A percentile compares a stretch with the other conserved stretches of the same genome.
Conservation (phyloP, 371 early-diverging fungal genomes). For the Fennellomyces sp. region DNA sequence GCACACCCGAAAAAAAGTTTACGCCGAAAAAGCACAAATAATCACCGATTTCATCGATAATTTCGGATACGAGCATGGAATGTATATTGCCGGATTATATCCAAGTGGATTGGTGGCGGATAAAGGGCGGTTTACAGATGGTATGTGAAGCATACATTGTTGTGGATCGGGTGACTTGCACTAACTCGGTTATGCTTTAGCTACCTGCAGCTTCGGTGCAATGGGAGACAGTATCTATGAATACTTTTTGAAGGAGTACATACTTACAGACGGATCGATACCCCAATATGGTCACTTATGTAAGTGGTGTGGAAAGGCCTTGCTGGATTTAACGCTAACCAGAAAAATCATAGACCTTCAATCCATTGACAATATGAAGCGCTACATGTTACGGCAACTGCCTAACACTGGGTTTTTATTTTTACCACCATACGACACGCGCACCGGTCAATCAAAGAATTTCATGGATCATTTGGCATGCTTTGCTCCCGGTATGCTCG, state of each 20-base stretch:
- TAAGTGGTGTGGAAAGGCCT: conserved; percentile 49
- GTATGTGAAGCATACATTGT: conserved; percentile 17
- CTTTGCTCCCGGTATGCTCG: conserved; percentile 79
- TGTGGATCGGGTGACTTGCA: too few relatives aligned
- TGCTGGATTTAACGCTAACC: not conserved
- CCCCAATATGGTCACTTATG: conserved; percentile 56
- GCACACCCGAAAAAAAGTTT: conserved; percentile 68
- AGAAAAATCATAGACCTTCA: conserved; percentile 35
- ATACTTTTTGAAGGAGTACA: conserved; percentile 77
- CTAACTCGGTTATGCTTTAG: conserved; percentile 15
- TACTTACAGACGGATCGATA: conserved; percentile 54
- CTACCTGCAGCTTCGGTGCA: conserved; percentile 44
- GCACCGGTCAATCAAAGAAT: not conserved
- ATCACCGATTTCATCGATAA: conserved; percentile 51
- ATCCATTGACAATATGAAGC: conserved; percentile 49
- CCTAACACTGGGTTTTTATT: conserved; percentile 50
- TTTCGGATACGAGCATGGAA: conserved; percentile 38
- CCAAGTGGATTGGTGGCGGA: conserved; percentile 40
- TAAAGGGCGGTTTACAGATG: conserved; percentile 42
- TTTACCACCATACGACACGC: conserved; percentile 42
- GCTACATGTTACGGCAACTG: conserved; percentile 50
- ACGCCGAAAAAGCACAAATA: conserved; percentile 56
- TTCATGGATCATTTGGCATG: conserved; percentile 67
- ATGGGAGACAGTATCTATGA: conserved; percentile 62
- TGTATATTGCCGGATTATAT: conserved; percentile 62